Conservation (phyloP, 1,284 basidiomycete genomes). For the Cutaneotrichosporon sp. region DNA sequence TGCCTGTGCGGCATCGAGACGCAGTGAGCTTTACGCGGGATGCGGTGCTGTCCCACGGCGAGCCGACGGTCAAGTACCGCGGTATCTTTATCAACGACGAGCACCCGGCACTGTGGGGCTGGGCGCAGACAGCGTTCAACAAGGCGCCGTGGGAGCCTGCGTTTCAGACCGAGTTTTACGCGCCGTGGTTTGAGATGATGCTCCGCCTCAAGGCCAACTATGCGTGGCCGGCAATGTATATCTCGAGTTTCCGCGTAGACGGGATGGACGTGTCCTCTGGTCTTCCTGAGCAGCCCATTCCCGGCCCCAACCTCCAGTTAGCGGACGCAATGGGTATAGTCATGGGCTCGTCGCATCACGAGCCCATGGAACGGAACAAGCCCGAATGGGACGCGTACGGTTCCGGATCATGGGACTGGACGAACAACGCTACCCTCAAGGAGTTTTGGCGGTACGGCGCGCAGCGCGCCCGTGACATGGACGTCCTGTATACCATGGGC, state of each 20-base stretch:
- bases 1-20: constrained; percentile 54
- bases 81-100: constrained; percentile 60
- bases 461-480: constrained; percentile 22
- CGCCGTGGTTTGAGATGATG: constrained; percentile 56
- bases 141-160: constrained; percentile 32
- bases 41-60: constrained; percentile 57
- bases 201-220: constrained; percentile 64
- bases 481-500: constrained; percentile 28
- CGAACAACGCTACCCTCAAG: constrained; percentile 20
- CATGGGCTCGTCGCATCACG: constrained; percentile 54
- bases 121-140: constrained; percentile 59
- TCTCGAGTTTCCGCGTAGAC: constrained; percentile 63
- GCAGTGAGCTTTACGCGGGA: constrained; percentile 53
- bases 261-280: constrained; percentile 46
- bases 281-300: constrained; percentile 15
- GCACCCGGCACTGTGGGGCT: constrained; percentile 57
- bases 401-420: constrained; percentile 19
- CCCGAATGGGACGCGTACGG: constrained; percentile 2
- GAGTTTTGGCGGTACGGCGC: constrained; percentile 33
- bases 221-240: constrained; percentile 55
- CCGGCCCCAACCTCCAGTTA: constrained; percentile 56
- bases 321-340: constrained; percentile 65
- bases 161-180: constrained; percentile 55
- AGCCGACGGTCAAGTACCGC: constrained; percentile 63
- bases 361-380: constrained; percentile 38